Conservation (phyloP, 208 protist genomes). For the Herpetomonas samuelpessoai region DNA sequence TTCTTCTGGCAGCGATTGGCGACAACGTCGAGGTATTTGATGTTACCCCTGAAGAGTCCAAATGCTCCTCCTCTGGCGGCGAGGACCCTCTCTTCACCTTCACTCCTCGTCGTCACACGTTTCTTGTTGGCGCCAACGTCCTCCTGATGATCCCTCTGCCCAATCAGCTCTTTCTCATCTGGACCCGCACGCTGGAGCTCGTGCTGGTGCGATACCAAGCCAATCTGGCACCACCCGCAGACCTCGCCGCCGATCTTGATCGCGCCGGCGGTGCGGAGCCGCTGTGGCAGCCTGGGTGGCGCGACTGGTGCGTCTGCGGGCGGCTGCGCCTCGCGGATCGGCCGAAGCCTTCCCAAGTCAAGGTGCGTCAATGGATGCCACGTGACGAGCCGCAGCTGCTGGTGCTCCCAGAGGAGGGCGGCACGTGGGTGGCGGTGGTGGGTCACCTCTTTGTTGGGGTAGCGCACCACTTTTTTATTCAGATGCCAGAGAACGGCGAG, state of each 20-base stretch:
- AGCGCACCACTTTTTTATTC: too few relatives aligned
- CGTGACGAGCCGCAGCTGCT: too few relatives aligned
- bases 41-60: conserved; percentile 3
- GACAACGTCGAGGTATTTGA: conserved; percentile 34
- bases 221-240: conserved; percentile 29
- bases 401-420: too few relatives aligned
- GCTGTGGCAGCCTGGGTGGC: background rate
- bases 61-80: background rate
- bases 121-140: conserved; percentile 53
- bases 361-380: too few relatives aligned
- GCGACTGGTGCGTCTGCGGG: background rate
- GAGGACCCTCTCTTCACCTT: background rate
- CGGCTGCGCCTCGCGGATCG: background rate
- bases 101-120: conserved; percentile 23
- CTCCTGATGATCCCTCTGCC: conserved; percentile 38
- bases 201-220: conserved; percentile 73
- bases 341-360: too few relatives aligned
- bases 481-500: too few relatives aligned
- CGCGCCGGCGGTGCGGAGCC: too few relatives aligned
- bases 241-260: background rate
- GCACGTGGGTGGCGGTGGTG: too few relatives aligned
- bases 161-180: conserved; percentile 67
- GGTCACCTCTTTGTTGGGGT: too few relatives aligned
- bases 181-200: conserved; percentile 55
- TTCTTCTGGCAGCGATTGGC: conserved; percentile 23